Base-by-base conservation (phyloP, 164 flowering plant species). In the Kalanchoe fedtschenkoi region DNA sequence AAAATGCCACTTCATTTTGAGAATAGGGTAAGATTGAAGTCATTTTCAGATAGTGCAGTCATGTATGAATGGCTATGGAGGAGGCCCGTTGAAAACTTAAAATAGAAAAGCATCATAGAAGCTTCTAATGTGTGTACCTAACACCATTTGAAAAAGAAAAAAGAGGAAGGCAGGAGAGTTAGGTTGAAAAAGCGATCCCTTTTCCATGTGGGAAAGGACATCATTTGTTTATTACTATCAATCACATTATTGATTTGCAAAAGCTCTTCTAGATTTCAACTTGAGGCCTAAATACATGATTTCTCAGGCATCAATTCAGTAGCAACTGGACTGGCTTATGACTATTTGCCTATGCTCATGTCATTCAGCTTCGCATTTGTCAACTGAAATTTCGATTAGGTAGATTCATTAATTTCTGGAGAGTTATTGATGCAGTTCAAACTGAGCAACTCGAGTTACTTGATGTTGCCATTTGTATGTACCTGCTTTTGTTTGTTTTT, bases 201-300 rank as follows among this genome's bases (percentile, higher is more conserved):
- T 5, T 47, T 47, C 29, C 21, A 5, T 44, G 17, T 44, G 21
- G 51, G 22, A n/a, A n/a, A 7, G 26, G 51, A 19, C 51, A 19
- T 42, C 22, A 5, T 44, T 44, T 44, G 51, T 44, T 44, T n/a
- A 19, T 19, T 44, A 44, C 51, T 10, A 44, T 44, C 51, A 44
- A 44, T 44, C 24, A 44, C 21, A 44, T 21, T 22, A 11, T 22
- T 19, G 29, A 22, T 17, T 5, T 44, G 51, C 51, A n/a, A 17
- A 19, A 47, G 54, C 29, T 47, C 54, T 7, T 47, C 54, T 6
- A 47, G 54, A 47, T 47, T 47, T 47, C 14, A 47, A 47, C 54
- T 47, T 22, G 21, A 8, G 8, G 29, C n/a, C 51, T 44, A 10
- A 44, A 44, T 44, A 8, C 51, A n/a, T n/a, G 6, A 2, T 44